Percentiles rank a stretch among this genome's conserved stretches.
Conservation (phyloP, 495 filamentous ascomycete genomes). For the Aspergillus bridgeri region DNA sequence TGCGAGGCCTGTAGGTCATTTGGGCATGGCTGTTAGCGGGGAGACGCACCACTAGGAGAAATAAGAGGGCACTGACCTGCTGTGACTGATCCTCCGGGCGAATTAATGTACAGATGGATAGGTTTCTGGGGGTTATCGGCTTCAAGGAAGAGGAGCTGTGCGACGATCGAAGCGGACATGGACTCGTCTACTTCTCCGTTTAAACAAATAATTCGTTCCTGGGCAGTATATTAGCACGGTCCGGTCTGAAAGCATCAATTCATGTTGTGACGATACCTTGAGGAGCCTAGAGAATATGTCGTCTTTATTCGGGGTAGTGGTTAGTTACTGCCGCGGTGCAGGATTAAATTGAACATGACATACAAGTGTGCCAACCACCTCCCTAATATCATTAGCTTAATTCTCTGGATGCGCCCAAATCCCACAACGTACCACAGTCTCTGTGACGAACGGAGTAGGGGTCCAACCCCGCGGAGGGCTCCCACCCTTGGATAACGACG, state of each 20-base stretch:
- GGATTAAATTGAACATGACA: conserved; percentile 23
- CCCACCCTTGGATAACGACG: conserved; percentile 29
- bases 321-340: conserved; percentile 11
- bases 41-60: background rate
- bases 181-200: conserved; percentile 89
- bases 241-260: background rate
- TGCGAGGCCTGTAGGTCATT: conserved; percentile 59
- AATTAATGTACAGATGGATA: conserved; percentile 97
- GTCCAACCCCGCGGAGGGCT: conserved; percentile 52
- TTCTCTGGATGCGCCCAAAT: background rate
- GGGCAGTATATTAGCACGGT: background rate
- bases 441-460: conserved; percentile 71
- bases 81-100: conserved; percentile 92
- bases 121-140: conserved; percentile 91
- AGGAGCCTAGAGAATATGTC: conserved; percentile 81
- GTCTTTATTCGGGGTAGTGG: conserved; percentile 44
- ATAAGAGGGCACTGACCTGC: conserved; percentile 46
- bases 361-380: conserved; percentile 89
- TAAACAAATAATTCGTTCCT: conserved; percentile 94
- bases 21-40: conserved; percentile 7
- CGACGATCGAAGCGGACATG: conserved; percentile 85
- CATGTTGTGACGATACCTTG: conserved; percentile 46
- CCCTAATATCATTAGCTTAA: conserved; percentile 54
- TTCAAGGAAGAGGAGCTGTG: conserved; percentile 96
- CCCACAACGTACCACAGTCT: conserved; percentile 66